Evolutionary conservation across 2,329 filamentous ascomycete genomes (phyloP).

Genomic region (Cladosporium cucumerinum): DNA sequence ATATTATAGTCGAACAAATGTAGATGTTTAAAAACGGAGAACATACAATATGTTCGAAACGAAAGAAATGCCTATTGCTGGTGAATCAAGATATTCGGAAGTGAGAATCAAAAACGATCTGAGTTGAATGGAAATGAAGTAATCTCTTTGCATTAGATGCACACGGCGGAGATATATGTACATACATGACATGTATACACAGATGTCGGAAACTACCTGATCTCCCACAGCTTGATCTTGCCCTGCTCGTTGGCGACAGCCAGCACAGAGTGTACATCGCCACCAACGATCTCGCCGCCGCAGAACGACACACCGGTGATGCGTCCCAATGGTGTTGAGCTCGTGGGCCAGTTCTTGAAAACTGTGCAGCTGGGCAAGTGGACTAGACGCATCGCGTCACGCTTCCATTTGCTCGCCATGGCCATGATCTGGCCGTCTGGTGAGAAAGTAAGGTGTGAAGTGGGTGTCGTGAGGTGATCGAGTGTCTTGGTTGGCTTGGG

Average conservation of each 20-base stretch:
- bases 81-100: neutral
- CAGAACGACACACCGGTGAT: slow-evolving; percentile 60
- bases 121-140: neutral
- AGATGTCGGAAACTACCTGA: slow-evolving; percentile 38
- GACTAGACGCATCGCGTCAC: slow-evolving; percentile 79
- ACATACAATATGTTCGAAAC: neutral
- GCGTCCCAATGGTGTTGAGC: slow-evolving; percentile 79
- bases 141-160: neutral
- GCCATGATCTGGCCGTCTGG: slow-evolving; percentile 86
- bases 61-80: neutral
- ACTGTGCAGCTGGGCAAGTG: slow-evolving; percentile 91
- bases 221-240: slow-evolving; percentile 88
- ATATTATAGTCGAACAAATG: neutral
- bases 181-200: no score
- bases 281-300: slow-evolving; percentile 34
- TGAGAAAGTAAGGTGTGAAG: slow-evolving; percentile 75
- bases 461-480: slow-evolving; percentile 83
- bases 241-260: slow-evolving; percentile 87
- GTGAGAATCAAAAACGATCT: neutral
- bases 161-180: neutral
- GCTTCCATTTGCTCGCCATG: slow-evolving; percentile 82
- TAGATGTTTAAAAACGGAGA: neutral
- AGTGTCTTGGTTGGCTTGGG: slow-evolving; percentile 72
- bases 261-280: slow-evolving; percentile 53
- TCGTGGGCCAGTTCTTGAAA: slow-evolving; percentile 95